Conservation (phyloP, 768 basidiomycete species). For the Russula ochroleuca region DNA sequence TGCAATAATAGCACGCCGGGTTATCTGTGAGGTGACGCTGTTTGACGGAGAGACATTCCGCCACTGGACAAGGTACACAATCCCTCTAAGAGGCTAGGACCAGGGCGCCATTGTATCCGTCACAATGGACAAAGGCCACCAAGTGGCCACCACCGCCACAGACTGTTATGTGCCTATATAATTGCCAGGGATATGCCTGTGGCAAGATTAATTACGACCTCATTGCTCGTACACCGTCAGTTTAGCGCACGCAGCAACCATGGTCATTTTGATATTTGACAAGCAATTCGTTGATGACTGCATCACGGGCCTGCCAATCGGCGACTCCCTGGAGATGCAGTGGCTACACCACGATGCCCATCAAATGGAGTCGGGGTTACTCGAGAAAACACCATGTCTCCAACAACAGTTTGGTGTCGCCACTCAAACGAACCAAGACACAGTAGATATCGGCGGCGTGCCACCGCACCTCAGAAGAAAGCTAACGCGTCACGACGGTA, state of each 20-base stretch:
- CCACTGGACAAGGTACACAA: background rate
- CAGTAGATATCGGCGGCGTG: background rate
- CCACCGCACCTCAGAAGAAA: conserved; percentile 2
- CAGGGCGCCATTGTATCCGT: background rate
- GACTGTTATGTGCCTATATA: background rate
- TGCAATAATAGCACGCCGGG: background rate
- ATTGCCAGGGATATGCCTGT: background rate
- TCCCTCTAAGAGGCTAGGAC: background rate
- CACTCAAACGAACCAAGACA: background rate
- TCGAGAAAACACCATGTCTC: background rate
- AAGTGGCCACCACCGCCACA: conserved; percentile 4
- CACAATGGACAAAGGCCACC: background rate
- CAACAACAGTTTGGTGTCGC: background rate
- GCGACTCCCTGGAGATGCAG: background rate
- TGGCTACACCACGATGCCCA: background rate
- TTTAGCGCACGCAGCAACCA: background rate
- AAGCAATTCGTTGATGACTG: background rate
- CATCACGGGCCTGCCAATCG: background rate
- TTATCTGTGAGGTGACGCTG: background rate
- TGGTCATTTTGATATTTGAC: background rate
- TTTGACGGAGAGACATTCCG: background rate
- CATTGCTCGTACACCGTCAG: background rate
- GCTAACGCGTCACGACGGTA: background rate
- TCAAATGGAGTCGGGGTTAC: background rate
- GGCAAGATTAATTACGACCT: background rate